Percentiles rank a stretch among this genome's conserved stretches.
Evolutionary conservation across 2,329 filamentous ascomycete genomes (phyloP).

Genomic region (Apiospora rasikravindrae): DNA sequence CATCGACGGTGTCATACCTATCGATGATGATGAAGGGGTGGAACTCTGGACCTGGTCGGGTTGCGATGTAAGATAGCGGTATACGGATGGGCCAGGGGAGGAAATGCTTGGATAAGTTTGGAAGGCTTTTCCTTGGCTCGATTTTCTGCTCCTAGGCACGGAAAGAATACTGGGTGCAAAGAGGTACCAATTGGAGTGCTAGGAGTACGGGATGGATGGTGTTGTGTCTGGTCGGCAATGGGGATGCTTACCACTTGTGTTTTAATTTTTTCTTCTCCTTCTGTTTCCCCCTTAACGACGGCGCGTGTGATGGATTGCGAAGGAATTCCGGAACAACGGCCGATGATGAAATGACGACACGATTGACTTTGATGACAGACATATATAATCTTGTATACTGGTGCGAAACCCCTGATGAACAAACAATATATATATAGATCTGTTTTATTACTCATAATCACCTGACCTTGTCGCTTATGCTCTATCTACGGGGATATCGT

Average conservation of each 20-base stretch:
- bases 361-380: constrained; percentile 8
- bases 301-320: constrained; percentile 5
- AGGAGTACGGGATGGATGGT: background rate
- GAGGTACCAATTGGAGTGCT: background rate
- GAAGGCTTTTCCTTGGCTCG: background rate
- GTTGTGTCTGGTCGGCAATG: background rate
- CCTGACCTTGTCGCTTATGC: background rate
- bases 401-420: background rate
- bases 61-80: background rate
- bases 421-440: constrained; percentile 1
- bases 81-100: background rate
- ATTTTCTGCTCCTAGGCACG: background rate
- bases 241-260: background rate
- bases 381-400: constrained; percentile 14
- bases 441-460: background rate
- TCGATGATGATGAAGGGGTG: background rate
- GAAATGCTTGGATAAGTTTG: background rate
- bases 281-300: background rate
- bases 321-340: constrained; percentile 4
- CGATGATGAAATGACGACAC: constrained; percentile 6
- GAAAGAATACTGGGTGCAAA: background rate
- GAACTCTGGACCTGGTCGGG: background rate
- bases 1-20: background rate
- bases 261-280: background rate
- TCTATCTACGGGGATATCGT: background rate